Conservation (phyloP, 495 filamentous ascomycete genomes). For the Parathielavia hyrcaniae region DNA sequence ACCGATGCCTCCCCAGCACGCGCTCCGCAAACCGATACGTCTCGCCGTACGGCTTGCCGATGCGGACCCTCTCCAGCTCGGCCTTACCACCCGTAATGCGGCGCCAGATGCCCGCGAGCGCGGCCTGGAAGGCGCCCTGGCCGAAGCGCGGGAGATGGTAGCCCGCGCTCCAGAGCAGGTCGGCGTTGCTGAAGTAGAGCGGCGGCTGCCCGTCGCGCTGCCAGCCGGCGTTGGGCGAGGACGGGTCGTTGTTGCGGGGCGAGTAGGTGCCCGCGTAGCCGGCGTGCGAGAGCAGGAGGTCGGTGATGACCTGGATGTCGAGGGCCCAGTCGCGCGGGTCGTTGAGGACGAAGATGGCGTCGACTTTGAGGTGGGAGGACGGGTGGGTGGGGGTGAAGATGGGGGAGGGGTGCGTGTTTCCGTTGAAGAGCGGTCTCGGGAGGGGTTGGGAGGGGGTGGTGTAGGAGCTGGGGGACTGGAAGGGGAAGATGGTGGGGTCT, state of each 20-base stretch:
- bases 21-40: conserved; percentile 84
- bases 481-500: conserved; percentile 73
- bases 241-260: conserved; percentile 49
- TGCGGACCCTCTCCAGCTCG: conserved; percentile 57
- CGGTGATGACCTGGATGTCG: conserved; percentile 74
- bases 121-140: conserved; percentile 84
- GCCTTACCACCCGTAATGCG: conserved; percentile 57
- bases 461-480: conserved; percentile 51
- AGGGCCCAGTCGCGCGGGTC: conserved; percentile 91
- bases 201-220: conserved; percentile 71
- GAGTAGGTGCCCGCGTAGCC: conserved; percentile 77
- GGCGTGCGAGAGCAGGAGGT: conserved; percentile 66
- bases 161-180: conserved; percentile 77
- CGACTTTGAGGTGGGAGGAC: conserved; percentile 56
- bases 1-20: conserved; percentile 57
- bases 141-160: conserved; percentile 86
- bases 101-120: conserved; percentile 70
- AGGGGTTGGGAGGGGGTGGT: conserved; percentile 59
- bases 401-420: not conserved
- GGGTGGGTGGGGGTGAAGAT: not conserved
- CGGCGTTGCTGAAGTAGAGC: conserved; percentile 80
- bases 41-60: conserved; percentile 72
- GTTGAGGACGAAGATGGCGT: conserved; percentile 83
- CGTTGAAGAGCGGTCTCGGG: conserved; percentile 34
- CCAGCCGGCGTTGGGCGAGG: conserved; percentile 66